Conservation (phyloP, 2,329 filamentous ascomycete genomes). For the Neonectria magnoliae region DNA sequence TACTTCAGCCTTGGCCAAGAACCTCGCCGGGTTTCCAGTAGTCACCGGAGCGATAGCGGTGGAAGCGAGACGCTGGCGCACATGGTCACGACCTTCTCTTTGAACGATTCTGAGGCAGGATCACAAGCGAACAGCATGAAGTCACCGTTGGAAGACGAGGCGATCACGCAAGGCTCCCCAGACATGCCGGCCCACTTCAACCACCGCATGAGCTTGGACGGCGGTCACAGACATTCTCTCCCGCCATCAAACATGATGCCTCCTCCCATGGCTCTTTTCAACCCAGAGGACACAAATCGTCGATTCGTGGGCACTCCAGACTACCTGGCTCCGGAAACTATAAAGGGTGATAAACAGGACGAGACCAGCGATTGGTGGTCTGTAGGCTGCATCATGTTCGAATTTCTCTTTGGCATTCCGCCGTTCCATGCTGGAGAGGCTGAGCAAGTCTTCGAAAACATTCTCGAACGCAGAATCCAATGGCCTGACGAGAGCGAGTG, state of each 20-base stretch:
- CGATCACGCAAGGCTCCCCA: constrained; percentile 78
- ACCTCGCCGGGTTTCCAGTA: constrained; percentile 73
- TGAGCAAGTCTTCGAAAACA: constrained; percentile 97
- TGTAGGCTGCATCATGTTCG: constrained; percentile 96
- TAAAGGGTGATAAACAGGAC: constrained; percentile 93
- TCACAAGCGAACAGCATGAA: constrained; percentile 57
- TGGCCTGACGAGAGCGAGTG: constrained; percentile 89
- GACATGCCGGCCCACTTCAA: constrained; percentile 67
- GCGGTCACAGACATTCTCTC: constrained; percentile 46
- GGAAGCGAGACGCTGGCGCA: constrained; percentile 86
- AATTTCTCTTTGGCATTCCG: constrained; percentile 92
- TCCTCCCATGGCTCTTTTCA: constrained; percentile 93
- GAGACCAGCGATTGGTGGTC: constrained; percentile 99
- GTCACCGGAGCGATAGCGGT: constrained; percentile 89
- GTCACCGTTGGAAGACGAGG: constrained; percentile 80
- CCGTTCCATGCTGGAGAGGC: constrained; percentile 92
- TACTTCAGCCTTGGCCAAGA: constrained; percentile 86
- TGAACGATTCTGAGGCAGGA: constrained; percentile 67
- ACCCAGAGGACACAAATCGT: constrained; percentile 91
- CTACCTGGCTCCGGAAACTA: constrained; percentile 96
- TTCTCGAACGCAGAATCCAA: constrained; percentile 85
- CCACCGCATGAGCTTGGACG: constrained; percentile 47
- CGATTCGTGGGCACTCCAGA: constrained; percentile 97
- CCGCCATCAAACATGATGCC: constrained; percentile 77
- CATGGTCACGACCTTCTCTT: constrained; percentile 83